A percentile compares a stretch with the other conserved stretches of the same genome.
Evolutionary conservation across 345 rosid species (phyloP).

Genomic region (Cardamine chenopodiifolia): DNA sequence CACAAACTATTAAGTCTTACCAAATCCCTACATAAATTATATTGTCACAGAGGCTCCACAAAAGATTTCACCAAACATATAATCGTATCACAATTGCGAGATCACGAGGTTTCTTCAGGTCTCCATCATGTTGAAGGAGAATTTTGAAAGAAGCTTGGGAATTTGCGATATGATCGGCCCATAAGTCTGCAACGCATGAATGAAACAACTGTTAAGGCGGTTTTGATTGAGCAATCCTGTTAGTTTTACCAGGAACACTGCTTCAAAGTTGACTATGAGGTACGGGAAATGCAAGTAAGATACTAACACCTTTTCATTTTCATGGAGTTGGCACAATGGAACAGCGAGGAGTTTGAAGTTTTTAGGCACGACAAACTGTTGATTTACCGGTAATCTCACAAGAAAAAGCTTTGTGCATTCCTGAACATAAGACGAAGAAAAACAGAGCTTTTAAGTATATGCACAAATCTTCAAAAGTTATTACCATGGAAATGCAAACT

Average conservation of each 20-base stretch:
- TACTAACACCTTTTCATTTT: conserved; percentile 61
- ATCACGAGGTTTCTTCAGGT: conserved; percentile 30
- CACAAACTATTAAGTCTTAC: background rate
- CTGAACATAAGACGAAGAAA: conserved; percentile 38
- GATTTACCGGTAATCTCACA: conserved; percentile 60
- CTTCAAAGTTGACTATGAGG: background rate
- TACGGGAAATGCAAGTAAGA: background rate
- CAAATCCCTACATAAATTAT: background rate
- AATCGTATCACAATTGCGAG: background rate
- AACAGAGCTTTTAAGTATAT: background rate
- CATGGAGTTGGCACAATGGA: conserved; percentile 75
- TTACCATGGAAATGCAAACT: conserved; percentile 5
- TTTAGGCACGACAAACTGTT: conserved; percentile 70
- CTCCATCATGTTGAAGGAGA: conserved; percentile 68
- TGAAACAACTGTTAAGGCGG: background rate
- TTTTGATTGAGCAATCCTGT: background rate
- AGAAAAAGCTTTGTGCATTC: conserved; percentile 83
- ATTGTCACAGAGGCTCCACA: background rate
- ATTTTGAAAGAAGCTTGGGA: conserved; percentile 77
- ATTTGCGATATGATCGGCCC: conserved; percentile 73
- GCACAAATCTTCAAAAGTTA: conserved; percentile 4
- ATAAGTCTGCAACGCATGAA: conserved; percentile 57
- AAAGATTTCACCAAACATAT: conserved; percentile 15
- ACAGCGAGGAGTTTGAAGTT: conserved; percentile 85
- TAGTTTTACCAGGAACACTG: background rate